These are phyloP conservation scores for Scheffersomyces lignicola DNA, from an alignment of 1,139 yeast genomes.

Conservation along the genomic window DNA sequence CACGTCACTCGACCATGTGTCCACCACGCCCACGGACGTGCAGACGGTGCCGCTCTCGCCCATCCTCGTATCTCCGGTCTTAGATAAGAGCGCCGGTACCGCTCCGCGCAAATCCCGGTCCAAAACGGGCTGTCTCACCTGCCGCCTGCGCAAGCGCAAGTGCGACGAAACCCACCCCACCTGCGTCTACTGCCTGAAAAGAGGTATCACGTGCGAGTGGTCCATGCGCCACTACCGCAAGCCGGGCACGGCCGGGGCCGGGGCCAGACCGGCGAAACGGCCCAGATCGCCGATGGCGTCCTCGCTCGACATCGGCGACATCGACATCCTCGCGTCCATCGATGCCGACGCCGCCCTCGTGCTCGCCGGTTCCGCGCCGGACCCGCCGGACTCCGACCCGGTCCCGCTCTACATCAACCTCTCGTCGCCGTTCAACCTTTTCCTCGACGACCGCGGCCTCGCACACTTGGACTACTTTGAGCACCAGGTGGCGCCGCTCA, in stretches of 20 bases:
- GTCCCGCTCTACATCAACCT: conserved; percentile 10
- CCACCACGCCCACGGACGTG: too few relatives aligned
- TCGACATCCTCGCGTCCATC: background rate
- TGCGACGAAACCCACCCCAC: conserved; percentile 29
- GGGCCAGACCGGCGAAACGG: background rate
- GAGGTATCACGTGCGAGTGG: conserved; percentile 20
- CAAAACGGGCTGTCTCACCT: conserved; percentile 19
- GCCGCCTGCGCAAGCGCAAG: conserved; percentile 21
- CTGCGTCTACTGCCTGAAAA: conserved; percentile 21
- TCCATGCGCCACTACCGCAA: conserved; percentile 5
- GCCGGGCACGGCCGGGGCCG: too few relatives aligned
- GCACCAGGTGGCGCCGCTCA: conserved; percentile 17
- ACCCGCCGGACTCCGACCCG: background rate
- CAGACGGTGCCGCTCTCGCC: too few relatives aligned
- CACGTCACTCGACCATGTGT: too few relatives aligned
- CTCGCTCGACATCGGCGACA: conserved; percentile 1
- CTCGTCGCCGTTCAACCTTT: conserved; percentile 12
- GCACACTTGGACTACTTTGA: conserved; percentile 20
- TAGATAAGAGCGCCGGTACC: too few relatives aligned
- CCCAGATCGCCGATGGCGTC: conserved; percentile 1
- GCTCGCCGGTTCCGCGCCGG: background rate
- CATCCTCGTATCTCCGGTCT: too few relatives aligned
- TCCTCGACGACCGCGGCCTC: conserved; percentile 21
- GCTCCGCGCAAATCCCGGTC: conserved; percentile 13
- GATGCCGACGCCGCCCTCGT: too few relatives aligned